Conservation (phyloP, 306 rosid species). For the Acmispon strigosus region DNA sequence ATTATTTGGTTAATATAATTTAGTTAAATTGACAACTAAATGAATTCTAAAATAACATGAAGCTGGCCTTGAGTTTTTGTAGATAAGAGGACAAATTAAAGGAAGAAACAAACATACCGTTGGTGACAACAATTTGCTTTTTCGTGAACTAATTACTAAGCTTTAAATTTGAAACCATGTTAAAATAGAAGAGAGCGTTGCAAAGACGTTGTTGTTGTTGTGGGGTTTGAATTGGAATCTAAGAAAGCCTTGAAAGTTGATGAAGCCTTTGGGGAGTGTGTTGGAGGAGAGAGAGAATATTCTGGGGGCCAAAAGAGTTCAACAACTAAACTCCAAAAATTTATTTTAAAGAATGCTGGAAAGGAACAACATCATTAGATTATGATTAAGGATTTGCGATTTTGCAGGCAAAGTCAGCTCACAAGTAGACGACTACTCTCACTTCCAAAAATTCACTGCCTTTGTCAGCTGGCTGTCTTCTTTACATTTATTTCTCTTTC, state of each 20-base stretch:
- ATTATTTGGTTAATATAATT: background rate
- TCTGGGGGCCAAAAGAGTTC: conserved; percentile 52
- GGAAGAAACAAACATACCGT: conserved; percentile 24
- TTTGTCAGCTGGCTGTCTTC: conserved; percentile 64
- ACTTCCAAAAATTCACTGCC: conserved; percentile 80
- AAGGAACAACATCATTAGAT: conserved; percentile 69
- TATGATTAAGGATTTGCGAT: conserved; percentile 58
- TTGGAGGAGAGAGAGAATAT: conserved; percentile 60
- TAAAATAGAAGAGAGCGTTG: conserved; percentile 15
- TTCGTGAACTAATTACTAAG: background rate
- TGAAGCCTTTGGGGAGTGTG: conserved; percentile 36
- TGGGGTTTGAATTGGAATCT: conserved; percentile 50
- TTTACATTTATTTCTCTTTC: conserved; percentile 16
- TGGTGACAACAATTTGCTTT: conserved; percentile 66
- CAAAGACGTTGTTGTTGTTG: background rate
- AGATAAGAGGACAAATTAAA: background rate
- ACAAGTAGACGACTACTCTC: conserved; percentile 60
- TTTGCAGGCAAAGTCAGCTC: conserved; percentile 72
- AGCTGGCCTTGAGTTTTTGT: background rate
- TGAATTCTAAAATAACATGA: background rate
- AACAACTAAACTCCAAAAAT: conserved; percentile 70
- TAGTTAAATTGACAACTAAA: background rate
- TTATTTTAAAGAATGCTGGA: conserved; percentile 49
- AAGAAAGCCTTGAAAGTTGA: conserved; percentile 66
- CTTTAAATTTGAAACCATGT: conserved; percentile 1